Percentiles rank a stretch among this genome's conserved stretches.
These are phyloP conservation scores for Leucosporidium yakuticum DNA, from an alignment of 768 basidiomycete genomes.

Conservation along the genomic window DNA sequence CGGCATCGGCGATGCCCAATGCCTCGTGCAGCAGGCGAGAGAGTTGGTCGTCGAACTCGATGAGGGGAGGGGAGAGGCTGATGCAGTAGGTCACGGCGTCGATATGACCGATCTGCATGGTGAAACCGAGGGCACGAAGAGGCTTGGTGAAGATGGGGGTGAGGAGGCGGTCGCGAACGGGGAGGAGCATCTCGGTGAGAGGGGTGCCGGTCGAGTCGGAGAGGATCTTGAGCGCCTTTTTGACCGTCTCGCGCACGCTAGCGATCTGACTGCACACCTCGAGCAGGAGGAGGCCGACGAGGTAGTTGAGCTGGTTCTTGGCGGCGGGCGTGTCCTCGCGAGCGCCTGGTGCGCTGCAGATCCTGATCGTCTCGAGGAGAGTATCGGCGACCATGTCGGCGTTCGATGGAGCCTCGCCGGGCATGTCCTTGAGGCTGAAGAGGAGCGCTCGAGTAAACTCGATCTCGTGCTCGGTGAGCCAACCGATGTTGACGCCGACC, in stretches of 20 bases:
- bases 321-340: slow-evolving; percentile 42
- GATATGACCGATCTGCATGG: slow-evolving; percentile 95
- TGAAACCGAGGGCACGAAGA: slow-evolving; percentile 84
- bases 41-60: slow-evolving; percentile 87
- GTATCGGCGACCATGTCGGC: slow-evolving; percentile 71
- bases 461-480: slow-evolving; percentile 78
- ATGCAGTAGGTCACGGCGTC: slow-evolving; percentile 94
- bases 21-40: slow-evolving; percentile 86
- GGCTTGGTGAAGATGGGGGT: slow-evolving; percentile 93
- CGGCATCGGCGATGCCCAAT: slow-evolving; percentile 89
- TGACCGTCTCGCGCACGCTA: slow-evolving; percentile 74
- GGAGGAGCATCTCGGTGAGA: slow-evolving; percentile 70
- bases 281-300: slow-evolving; percentile 68
- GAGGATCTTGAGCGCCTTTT: slow-evolving; percentile 70
- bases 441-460: slow-evolving; percentile 85
- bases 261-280: slow-evolving; percentile 83
- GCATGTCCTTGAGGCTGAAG: slow-evolving; percentile 89
- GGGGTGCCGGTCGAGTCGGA: slow-evolving; percentile 66
- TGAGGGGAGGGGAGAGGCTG: slow-evolving; percentile 76
- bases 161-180: slow-evolving; percentile 80
- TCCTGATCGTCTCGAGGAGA: slow-evolving; percentile 49
- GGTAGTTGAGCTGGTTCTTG: slow-evolving; percentile 49
- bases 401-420: slow-evolving; percentile 76
- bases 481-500: slow-evolving; percentile 63
- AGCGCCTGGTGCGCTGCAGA: slow-evolving; percentile 53